Conservation (phyloP, 441 rosid genomes). For the Theobroma grandiflorum region DNA sequence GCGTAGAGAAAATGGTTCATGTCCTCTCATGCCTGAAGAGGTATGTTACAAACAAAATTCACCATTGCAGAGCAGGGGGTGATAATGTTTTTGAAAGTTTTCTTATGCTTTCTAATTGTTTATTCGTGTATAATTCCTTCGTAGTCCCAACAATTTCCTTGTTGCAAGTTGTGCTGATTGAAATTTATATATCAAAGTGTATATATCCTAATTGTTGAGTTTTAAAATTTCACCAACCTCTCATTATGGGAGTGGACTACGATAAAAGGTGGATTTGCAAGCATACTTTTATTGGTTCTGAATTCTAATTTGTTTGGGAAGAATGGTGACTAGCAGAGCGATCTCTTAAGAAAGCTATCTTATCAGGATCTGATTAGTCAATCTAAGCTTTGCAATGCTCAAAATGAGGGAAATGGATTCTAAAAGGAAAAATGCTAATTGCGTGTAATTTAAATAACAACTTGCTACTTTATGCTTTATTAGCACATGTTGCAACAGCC, state of each 20-base stretch:
- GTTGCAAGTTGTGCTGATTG: conserved; percentile 6
- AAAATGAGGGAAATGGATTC: conserved; percentile 17
- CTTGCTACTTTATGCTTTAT: not conserved
- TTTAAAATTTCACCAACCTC: not conserved
- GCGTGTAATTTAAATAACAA: not conserved
- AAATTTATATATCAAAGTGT: not conserved
- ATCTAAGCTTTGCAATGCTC: not conserved
- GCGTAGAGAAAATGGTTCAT: conserved; percentile 82
- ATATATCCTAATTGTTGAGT: not conserved
- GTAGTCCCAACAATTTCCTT: not conserved
- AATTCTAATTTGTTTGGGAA: conserved; percentile 1
- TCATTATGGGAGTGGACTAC: not conserved
- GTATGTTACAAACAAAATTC: conserved; percentile 43
- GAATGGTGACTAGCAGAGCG: not conserved
- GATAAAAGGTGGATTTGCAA: not conserved
- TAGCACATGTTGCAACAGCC: conserved; percentile 1
- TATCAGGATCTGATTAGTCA: not conserved
- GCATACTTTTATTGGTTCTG: not conserved
- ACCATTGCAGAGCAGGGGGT: not conserved
- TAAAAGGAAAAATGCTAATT: not conserved
- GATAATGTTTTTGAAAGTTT: not conserved
- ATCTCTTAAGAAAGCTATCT: not conserved
- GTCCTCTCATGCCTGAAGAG: conserved; percentile 99
- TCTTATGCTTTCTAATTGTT: not conserved
- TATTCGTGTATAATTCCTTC: not conserved